Base-by-base conservation (phyloP, 805 yeast species). In the Saccharomyces jurei region DNA sequence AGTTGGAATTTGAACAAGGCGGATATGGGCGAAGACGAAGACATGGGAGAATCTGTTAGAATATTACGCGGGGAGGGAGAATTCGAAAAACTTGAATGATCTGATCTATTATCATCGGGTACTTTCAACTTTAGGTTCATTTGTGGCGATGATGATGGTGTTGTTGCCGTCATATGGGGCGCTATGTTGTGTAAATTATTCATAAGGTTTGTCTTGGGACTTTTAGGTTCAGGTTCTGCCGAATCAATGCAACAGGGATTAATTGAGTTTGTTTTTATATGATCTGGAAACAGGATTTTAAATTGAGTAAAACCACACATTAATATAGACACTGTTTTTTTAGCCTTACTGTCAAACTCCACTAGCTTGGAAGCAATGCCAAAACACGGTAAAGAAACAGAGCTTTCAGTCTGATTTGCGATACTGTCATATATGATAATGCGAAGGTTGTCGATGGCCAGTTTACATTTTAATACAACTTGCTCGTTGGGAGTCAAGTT, bases 401-500 rank as follows among this genome's bases (percentile, higher is more conserved):
- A 54, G 8, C 49, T 49, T 21, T 63, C 67, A 6, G 58, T 53
- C 46, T 63, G 67, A n/a, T 60, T 62, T 10, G 56, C 11, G 1
- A 54, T 49, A 52, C 60, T 61, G 52, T 68, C 71, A 51, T 67
- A 68, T 2, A 68, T 48, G 3, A 66, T 51, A 13, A 68, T 61
- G 47, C 55, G 58, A 14, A 63, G 31, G 41, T 59, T 55, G 46
- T 58, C 56, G 21, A 56, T 54, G 14, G 48, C 50, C 22, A 58
- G 46, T 41, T 53, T 58, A 17, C 5, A 29, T 6, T 31, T 47
- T 41, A 58, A 50, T 21, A 54, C 26, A 17, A 47, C 11, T 50
- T 60, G 65, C 46, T 84, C 90, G 53, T 72, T 71, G 4, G 70
- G 60, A 0, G 88, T 81, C 50, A 86, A 69, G 30, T 87, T 83